Percentiles rank a stretch among this genome's conserved stretches.
Conservation (phyloP, 2,329 filamentous ascomycete species). For the Clarireedia sp. region DNA sequence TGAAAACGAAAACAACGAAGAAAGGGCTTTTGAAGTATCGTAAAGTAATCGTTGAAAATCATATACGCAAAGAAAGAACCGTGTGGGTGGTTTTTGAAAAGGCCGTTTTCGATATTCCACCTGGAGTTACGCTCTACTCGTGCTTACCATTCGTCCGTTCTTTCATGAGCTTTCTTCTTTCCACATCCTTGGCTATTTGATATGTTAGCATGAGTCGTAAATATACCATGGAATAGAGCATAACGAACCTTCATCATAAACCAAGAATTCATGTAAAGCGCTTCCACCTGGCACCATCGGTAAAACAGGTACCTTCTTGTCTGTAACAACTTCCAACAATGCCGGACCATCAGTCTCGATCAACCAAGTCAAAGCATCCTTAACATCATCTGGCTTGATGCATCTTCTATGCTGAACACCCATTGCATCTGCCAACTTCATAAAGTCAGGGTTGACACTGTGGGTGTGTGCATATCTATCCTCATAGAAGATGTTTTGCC, state of each 20-base stretch:
- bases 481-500: slow-evolving; percentile 96
- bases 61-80: too few relatives aligned
- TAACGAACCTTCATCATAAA: slow-evolving; percentile 68
- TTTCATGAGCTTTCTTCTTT: slow-evolving; percentile 57
- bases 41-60: too few relatives aligned
- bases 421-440: slow-evolving; percentile 90
- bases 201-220: slow-evolving; percentile 30
- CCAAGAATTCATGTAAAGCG: slow-evolving; percentile 85
- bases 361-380: slow-evolving; percentile 76
- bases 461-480: slow-evolving; percentile 90
- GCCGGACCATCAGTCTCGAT: slow-evolving; percentile 86
- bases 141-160: slow-evolving; percentile 40
- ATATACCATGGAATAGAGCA: slow-evolving; percentile 14
- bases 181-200: slow-evolving; percentile 54
- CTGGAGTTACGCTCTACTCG: too few relatives aligned
- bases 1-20: too few relatives aligned
- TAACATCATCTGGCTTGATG: slow-evolving; percentile 66
- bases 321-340: slow-evolving; percentile 83
- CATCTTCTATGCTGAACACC: slow-evolving; percentile 68
- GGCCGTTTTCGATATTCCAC: too few relatives aligned
- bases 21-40: too few relatives aligned
- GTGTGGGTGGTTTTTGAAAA: too few relatives aligned
- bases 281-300: slow-evolving; percentile 92
- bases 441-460: slow-evolving; percentile 91
- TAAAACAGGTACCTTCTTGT: slow-evolving; percentile 88